Percentiles rank a stretch among this genome's conserved stretches.
Conservation (phyloP, 345 rosid species). For the Lepidium africanum region DNA sequence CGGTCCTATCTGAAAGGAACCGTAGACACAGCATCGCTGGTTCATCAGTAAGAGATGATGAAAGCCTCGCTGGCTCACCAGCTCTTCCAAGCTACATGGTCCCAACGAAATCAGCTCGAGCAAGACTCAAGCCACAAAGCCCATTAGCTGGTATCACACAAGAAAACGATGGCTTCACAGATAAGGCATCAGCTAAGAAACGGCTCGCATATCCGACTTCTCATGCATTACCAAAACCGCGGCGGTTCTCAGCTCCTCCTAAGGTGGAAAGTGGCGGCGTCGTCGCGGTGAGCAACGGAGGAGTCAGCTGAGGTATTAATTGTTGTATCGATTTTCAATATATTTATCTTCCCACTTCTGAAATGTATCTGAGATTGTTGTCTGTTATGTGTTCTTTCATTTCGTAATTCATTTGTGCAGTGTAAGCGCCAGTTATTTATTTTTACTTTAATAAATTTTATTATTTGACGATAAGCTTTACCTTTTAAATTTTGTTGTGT, state of each 20-base stretch:
- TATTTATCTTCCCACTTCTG: slow-evolving; percentile 9
- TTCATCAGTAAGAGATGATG: slow-evolving; percentile 56
- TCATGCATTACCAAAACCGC: slow-evolving; percentile 44
- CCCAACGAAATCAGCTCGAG: slow-evolving; percentile 80
- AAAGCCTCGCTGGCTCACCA: slow-evolving; percentile 59
- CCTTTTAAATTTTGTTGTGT: background rate
- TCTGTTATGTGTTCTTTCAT: background rate
- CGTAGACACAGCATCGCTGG: slow-evolving; percentile 76
- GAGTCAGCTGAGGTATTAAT: slow-evolving; percentile 25
- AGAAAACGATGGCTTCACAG: slow-evolving; percentile 45
- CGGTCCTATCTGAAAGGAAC: slow-evolving; percentile 48
- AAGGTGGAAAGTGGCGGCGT: slow-evolving; percentile 49
- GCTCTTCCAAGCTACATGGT: slow-evolving; percentile 84
- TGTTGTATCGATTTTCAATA: background rate
- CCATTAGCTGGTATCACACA: slow-evolving; percentile 33
- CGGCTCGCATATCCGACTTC: slow-evolving; percentile 76
- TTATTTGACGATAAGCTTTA: slow-evolving; percentile 5
- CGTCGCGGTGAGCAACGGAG: slow-evolving; percentile 38
- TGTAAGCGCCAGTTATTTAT: slow-evolving; percentile 27
- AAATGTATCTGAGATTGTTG: slow-evolving; percentile 15
- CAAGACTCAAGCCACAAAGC: slow-evolving; percentile 61
- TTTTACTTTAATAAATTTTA: background rate
- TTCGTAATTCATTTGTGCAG: slow-evolving; percentile 32
- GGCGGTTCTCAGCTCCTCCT: slow-evolving; percentile 77
- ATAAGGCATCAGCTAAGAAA: slow-evolving; percentile 61